A percentile compares a stretch with the other conserved stretches of the same genome.
These are phyloP conservation scores for Wickerhamiella sergipiensis DNA, from an alignment of 805 yeast species.

Conservation along the genomic window DNA sequence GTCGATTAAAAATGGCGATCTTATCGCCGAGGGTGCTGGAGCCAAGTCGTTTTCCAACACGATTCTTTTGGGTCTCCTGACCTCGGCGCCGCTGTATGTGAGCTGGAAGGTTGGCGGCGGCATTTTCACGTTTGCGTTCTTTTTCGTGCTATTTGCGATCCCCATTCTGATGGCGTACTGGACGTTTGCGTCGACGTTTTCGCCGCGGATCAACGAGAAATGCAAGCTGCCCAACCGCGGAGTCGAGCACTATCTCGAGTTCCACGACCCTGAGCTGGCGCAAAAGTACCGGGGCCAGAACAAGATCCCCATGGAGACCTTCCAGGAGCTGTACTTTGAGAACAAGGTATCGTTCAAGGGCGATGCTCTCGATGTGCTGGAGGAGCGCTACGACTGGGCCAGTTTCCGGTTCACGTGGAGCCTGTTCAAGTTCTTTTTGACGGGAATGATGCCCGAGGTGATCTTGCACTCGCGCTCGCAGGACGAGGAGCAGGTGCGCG, in stretches of 20 bases:
- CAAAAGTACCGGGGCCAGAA: slow-evolving; percentile 54
- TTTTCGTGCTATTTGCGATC: slow-evolving; percentile 38
- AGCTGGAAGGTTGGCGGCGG: slow-evolving; percentile 52
- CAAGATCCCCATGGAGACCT: slow-evolving; percentile 85
- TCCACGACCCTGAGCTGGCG: slow-evolving; percentile 59
- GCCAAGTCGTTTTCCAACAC: slow-evolving; percentile 59
- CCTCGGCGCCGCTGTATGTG: slow-evolving; percentile 48
- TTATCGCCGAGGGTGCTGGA: slow-evolving; percentile 89
- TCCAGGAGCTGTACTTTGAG: slow-evolving; percentile 76
- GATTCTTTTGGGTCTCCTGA: slow-evolving; percentile 35
- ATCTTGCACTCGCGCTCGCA: slow-evolving; percentile 84
- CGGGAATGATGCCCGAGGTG: slow-evolving; percentile 87
- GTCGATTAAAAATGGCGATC: slow-evolving; percentile 69
- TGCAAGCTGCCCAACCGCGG: slow-evolving; percentile 64
- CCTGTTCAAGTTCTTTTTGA: slow-evolving; percentile 64
- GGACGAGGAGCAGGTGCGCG: slow-evolving; percentile 93
- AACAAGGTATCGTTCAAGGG: slow-evolving; percentile 80
- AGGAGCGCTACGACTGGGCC: slow-evolving; percentile 87
- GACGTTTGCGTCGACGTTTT: slow-evolving; percentile 61
- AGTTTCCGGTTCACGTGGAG: slow-evolving; percentile 62
- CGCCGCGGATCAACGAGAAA: slow-evolving; percentile 72
- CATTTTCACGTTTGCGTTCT: slow-evolving; percentile 53
- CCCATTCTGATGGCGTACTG: slow-evolving; percentile 76
- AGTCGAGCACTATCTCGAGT: slow-evolving; percentile 65
- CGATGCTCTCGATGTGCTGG: slow-evolving; percentile 70